These are phyloP conservation scores for Trametes meyenii DNA, from an alignment of 768 basidiomycete species.

Conservation along the genomic window DNA sequence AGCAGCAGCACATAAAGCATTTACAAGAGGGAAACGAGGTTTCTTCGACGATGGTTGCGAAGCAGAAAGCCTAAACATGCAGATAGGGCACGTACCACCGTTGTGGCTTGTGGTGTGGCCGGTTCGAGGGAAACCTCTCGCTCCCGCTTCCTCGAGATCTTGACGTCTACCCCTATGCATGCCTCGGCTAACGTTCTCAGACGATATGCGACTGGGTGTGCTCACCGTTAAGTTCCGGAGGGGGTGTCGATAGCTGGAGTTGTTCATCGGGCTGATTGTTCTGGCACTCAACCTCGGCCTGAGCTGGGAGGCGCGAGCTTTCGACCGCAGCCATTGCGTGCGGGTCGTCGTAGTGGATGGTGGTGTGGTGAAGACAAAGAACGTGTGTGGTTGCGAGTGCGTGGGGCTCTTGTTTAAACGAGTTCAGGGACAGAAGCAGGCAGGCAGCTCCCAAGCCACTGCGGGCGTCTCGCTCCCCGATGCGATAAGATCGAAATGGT, in stretches of 20 bases:
- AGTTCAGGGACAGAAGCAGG: slow-evolving; percentile 25
- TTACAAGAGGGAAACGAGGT: background rate
- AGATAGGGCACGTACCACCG: slow-evolving; percentile 34
- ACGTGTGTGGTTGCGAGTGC: slow-evolving; percentile 10
- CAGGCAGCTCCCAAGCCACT: slow-evolving; percentile 20
- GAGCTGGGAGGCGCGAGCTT: background rate
- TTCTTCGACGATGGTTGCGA: background rate
- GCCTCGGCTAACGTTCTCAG: background rate
- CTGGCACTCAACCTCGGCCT: background rate
- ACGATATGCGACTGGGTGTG: background rate
- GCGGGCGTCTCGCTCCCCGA: slow-evolving; percentile 8
- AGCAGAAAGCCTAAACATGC: slow-evolving; percentile 21
- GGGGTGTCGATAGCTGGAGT: slow-evolving; percentile 16
- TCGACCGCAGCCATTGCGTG: slow-evolving; percentile 11
- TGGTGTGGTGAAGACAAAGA: slow-evolving; percentile 6
- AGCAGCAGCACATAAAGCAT: no score
- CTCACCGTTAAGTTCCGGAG: slow-evolving; percentile 20
- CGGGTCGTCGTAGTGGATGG: background rate
- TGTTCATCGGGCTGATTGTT: slow-evolving; percentile 3
- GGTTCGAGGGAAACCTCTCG: slow-evolving; percentile 80
- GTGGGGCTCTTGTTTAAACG: slow-evolving; percentile 25
- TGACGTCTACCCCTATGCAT: slow-evolving; percentile 39
- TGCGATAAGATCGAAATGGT: slow-evolving; percentile 15
- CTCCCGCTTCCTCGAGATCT: slow-evolving; percentile 70
- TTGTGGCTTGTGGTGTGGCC: slow-evolving; percentile 38